Conservation (phyloP, 2,329 filamentous ascomycete genomes). For the Neoascochyta sp. region DNA sequence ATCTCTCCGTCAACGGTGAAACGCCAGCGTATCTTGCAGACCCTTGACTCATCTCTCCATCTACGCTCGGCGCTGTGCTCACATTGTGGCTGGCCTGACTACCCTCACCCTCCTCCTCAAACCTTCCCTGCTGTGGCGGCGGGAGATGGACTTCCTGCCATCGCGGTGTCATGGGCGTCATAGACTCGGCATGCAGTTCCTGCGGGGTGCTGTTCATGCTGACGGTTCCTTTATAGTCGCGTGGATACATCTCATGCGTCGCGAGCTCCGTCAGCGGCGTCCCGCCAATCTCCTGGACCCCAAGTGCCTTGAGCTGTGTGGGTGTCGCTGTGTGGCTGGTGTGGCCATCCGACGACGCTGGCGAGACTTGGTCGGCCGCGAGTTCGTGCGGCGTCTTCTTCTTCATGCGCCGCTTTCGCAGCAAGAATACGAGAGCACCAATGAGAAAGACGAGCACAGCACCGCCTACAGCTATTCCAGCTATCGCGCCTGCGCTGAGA, state of each 20-base stretch:
- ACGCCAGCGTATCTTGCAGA: constrained; percentile 8
- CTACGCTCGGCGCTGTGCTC: constrained; percentile 23
- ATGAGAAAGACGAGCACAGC: constrained; percentile 14
- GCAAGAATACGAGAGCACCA: constrained; percentile 20
- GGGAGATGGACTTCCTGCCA: constrained; percentile 23
- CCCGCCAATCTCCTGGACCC: constrained; percentile 22
- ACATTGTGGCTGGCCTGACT: constrained; percentile 12
- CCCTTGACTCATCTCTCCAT: constrained; percentile 12
- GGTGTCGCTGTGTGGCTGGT: constrained; percentile 13
- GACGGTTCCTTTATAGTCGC: constrained; percentile 18
- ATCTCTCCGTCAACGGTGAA: constrained; percentile 17
- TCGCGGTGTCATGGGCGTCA: constrained; percentile 12
- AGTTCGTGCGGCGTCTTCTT: constrained; percentile 18
- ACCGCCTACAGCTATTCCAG: constrained; percentile 30
- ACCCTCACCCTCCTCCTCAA: not conserved
- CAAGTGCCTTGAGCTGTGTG: constrained; percentile 2
- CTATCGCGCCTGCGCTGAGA: constrained; percentile 29
- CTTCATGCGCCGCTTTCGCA: constrained; percentile 15
- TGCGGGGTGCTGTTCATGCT: constrained; percentile 20
- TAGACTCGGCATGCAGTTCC: constrained; percentile 23
- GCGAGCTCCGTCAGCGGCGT: constrained; percentile 24
- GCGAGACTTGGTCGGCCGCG: constrained; percentile 15
- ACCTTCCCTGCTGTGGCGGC: constrained; percentile 5
- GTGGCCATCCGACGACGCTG: constrained; percentile 6
- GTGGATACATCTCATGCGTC: constrained; percentile 13